Conservation (phyloP, 2,329 filamentous ascomycete genomes). For the Fusarium sp. region DNA sequence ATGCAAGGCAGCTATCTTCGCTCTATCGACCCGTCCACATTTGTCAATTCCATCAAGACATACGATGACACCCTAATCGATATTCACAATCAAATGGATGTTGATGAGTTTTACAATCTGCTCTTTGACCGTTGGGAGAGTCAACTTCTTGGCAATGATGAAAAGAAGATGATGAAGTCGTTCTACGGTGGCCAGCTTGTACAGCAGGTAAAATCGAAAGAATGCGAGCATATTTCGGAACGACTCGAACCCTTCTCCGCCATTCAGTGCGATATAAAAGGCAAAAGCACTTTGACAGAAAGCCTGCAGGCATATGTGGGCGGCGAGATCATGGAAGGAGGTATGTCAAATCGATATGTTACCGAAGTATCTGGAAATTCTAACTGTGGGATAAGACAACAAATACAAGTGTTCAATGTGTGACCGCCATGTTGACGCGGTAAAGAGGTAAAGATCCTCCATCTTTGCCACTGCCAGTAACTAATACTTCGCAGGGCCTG, state of each 20-base stretch:
- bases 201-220: slow-evolving; percentile 94
- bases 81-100: slow-evolving; percentile 93
- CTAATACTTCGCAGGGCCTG: slow-evolving; percentile 73
- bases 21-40: slow-evolving; percentile 77
- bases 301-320: slow-evolving; percentile 96
- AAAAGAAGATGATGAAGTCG: slow-evolving; percentile 79
- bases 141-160: slow-evolving; percentile 76
- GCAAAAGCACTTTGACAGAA: slow-evolving; percentile 84
- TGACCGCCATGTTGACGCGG: slow-evolving; percentile 88
- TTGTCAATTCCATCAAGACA: slow-evolving; percentile 82
- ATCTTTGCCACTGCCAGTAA: neutral
- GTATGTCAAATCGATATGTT: slow-evolving; percentile 56
- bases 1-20: slow-evolving; percentile 87
- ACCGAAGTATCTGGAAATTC: neutral
- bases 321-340: slow-evolving; percentile 95
- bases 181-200: slow-evolving; percentile 94
- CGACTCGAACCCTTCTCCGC: slow-evolving; percentile 91
- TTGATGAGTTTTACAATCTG: slow-evolving; percentile 96
- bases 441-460: slow-evolving; percentile 75
- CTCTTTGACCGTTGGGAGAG: slow-evolving; percentile 92
- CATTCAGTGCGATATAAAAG: slow-evolving; percentile 96
- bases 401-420: slow-evolving; percentile 98
- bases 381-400: slow-evolving; percentile 73
- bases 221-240: slow-evolving; percentile 94
- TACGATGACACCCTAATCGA: slow-evolving; percentile 88